Base-by-base conservation (phyloP, 2,329 filamentous ascomycete species). In the Aureobasidium sp. region DNA sequence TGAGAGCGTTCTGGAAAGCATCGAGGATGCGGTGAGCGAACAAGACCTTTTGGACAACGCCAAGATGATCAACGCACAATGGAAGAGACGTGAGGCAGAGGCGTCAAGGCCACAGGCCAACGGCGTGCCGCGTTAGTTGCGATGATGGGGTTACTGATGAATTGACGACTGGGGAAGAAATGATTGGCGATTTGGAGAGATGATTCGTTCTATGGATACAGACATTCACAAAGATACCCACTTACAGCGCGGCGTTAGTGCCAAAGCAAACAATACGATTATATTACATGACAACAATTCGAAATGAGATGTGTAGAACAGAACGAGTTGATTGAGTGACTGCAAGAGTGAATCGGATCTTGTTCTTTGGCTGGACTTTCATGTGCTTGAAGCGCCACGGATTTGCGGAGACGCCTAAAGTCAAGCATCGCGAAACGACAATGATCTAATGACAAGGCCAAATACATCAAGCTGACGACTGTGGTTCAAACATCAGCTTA, bases 1-100 rank as follows among this genome's bases (percentile, higher is more conserved):
- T 1, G 80, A 86, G 30, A 95, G 89, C 71, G 94, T 99, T 4
- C 81, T 97, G 63, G 87, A 93, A 66, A 96, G 90, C 74, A 97
- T 99, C 67, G 82, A 86, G 64, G 91, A 97, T 69, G 86, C 86
- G 1, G 91, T 99, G 11, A 89, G 85, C 0, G 86, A 96, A 74
- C 81, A 89, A 62, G 91, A 99, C 70, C 79, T 99, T 39, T 81
- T 92, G 49, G 81, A 77, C 2, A 81, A 84, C 0, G 88, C 88
- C 32, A 82, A 81, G 41, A 78, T 75, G n/a, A 93, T 97, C 67
- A 86, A 89, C 66, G 83, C 87, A 34, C 86, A 85, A 15, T 96
- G 91, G 87, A 96, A 96, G 75, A 79, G 83, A 65, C 80, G 83
- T 36, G 74, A 79, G 42, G 62, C 63, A 3, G 41, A 57, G 29